Conservation (phyloP, 2,329 filamentous ascomycete genomes). For the Byssochlamys sp. region DNA sequence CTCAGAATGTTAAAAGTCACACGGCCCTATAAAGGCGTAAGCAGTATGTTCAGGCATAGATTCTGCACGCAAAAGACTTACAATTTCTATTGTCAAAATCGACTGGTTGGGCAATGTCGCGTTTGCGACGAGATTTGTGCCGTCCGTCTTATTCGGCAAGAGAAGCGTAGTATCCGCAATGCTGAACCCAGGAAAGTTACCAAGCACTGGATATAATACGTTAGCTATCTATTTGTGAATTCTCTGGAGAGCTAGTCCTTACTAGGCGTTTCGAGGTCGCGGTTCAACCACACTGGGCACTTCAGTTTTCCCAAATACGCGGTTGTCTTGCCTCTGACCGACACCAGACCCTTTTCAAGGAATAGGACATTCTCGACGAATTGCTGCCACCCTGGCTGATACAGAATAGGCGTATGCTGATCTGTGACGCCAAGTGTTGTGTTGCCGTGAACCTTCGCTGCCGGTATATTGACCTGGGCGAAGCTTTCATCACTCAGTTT, state of each 20-base stretch:
- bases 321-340: conserved; percentile 19
- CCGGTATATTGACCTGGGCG: conserved; percentile 15
- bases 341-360: conserved; percentile 15
- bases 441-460: conserved; percentile 21
- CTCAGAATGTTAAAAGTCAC: conserved; percentile 45
- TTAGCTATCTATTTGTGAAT: not conserved
- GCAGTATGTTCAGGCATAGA: not conserved
- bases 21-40: conserved; percentile 33
- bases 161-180: conserved; percentile 41
- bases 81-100: conserved; percentile 44
- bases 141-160: conserved; percentile 31
- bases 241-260: conserved; percentile 3
- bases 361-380: conserved; percentile 26
- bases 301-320: conserved; percentile 25
- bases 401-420: conserved; percentile 15
- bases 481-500: conserved; percentile 19
- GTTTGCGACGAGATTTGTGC: conserved; percentile 45
- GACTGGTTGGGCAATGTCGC: conserved; percentile 51
- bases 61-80: conserved; percentile 5
- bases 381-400: conserved; percentile 18
- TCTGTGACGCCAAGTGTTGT: conserved; percentile 19
- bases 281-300: conserved; percentile 25
- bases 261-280: conserved; percentile 26
- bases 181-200: conserved; percentile 42
- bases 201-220: conserved; percentile 36